Base-by-base conservation (phyloP, 768 basidiomycete species). In the Boletus rubroflammeus region DNA sequence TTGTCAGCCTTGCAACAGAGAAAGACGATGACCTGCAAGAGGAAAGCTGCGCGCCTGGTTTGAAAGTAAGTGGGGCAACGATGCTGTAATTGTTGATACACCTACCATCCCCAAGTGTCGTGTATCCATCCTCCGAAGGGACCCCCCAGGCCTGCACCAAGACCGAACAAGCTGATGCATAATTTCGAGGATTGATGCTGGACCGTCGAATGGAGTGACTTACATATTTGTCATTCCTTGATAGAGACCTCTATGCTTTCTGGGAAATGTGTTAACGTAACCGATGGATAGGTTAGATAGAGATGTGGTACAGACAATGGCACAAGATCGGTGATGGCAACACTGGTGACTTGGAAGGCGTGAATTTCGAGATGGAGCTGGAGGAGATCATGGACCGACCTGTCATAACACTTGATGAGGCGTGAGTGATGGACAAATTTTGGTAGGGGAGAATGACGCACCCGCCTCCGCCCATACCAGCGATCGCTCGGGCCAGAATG, bases 391-490 rank as follows among this genome's bases (percentile, higher is more conserved):
- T 40, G 57, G 53, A 52, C 66, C 51, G 58, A 87, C 90, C 88
- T 77, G 90, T 91, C 90, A 91, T 90, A 25, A 92, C 82, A 28
- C 90, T 90, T 67, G 53, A 70, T 40, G 58, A 58, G 53, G 51
- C n/a, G 69, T 61, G 35, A 57, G 56, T 54, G 14, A 25, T 21
- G 28, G 35, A 47, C 19, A 28, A 25, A 0, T 6, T 11, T 25
- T 6, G 25, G 35, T 3, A 26, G 34, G 25, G 6, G 9, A 8
- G 29, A 45, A 13, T 41, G 38, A 46, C 86, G 72, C 68, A 90
- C 84, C 92, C 88, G 71, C 92, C 93, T 53, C 93, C 92, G 52
- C 91, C 93, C 84, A 92, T 90, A 46, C 94, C 94, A 26, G 94
- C 93, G 41, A 97, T 72, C 3, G 90, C 84, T 13, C 95, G 83